Base-by-base conservation (phyloP, 2,329 filamentous ascomycete species). In the Ophiostoma sp. region DNA sequence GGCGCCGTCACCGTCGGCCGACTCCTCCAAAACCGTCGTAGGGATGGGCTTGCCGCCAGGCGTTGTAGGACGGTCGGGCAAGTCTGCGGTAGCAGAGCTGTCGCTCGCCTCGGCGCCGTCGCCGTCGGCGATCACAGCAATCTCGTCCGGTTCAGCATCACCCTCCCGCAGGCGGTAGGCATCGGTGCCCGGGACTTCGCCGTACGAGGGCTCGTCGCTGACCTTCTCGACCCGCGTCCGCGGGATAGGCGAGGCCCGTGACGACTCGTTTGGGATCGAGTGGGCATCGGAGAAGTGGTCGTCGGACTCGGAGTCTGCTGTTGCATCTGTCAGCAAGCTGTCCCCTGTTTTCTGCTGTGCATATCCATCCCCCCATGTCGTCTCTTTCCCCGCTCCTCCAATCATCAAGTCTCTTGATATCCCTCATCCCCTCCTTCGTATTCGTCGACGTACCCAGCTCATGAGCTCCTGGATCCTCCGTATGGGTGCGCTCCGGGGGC, bases 231-330 rank as follows among this genome's bases (percentile, higher is more conserved):
- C 85, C 71, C 87, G 82, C 31, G 87, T 89, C 75, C 83, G 85
- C n/a, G 88, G 89, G 71, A 90, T 86, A 25, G 88, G 87, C 17
- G 87, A 87, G 75, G 79, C 81, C 55, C 80, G 72, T 36, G 82
- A 9, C 82, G 83, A 79, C 81, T 87, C 76, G 78, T 81, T 73
- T 79, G 83, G 72, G 31, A 81, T 85, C 45, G 89, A 90, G 72
- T 87, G 87, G 45, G 90, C 90, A 79, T 92, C 90, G 69, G 88
- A 91, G 80, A 91, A 92, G 81, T 92, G 90, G 77, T 92, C 90
- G 63, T 92, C 90, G 36, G 89, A 91, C 75, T 91, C 90, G 68
- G 89, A 84, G 74, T 87, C 87, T 82, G 80, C 81, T 81, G 59
- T 48, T 19, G 17, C 9, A 22, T 28, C 63, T 31, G 79, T 28